Base-by-base conservation (phyloP, 2,329 filamentous ascomycete genomes). In the Apiospora marii region DNA sequence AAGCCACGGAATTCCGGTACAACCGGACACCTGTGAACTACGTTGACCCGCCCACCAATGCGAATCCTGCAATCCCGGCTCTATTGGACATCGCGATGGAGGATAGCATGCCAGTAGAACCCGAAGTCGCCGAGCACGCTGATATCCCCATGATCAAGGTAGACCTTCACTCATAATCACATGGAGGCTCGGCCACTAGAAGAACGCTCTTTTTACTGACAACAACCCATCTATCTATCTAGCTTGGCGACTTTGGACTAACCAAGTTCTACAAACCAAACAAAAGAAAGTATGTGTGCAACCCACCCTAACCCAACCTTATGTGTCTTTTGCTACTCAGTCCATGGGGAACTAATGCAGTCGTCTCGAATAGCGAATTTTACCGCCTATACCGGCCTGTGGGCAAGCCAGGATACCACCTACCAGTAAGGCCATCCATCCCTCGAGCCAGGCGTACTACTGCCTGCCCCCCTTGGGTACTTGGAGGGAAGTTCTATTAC, bases 211-310 rank as follows among this genome's bases (percentile, higher is more conserved):
- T 7, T 2, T 41, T 34, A 14, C 44, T 68, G 10, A 43, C 44
- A 68, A 19, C 12, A 24, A 68, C 67, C 8, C 4, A 46, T 46
- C 12, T 19, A 27, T 4, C 67, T 30, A 30, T 30, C 27, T 30
- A 68, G 67, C 67, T 68, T 43, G 67, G n/a, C 41, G 67, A 68
- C 41, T 68, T 68, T 44, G 67, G 67, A 19, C 5, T 68, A 8
- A 4, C 67, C 16, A 8, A 22, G 3, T 8, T 68, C 12, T 8
- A 46, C 5, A 68, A 68, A 41, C n/a, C 41, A 13, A 8, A 27
- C 10, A 68, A 68, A 46, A 24, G 67, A 13, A 68, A 68, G 67
- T 68, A 46, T 27, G 67, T 68, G 13, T 10, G 37, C 27, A 30
- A 30, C 4, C 27, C 27, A 30, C 27, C 27, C 27, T 30, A 30